Evolutionary conservation across 2,329 filamentous ascomycete species (phyloP), one percentile per base, ranked within the genome.

Genomic region (Penicillium sp.): DNA sequence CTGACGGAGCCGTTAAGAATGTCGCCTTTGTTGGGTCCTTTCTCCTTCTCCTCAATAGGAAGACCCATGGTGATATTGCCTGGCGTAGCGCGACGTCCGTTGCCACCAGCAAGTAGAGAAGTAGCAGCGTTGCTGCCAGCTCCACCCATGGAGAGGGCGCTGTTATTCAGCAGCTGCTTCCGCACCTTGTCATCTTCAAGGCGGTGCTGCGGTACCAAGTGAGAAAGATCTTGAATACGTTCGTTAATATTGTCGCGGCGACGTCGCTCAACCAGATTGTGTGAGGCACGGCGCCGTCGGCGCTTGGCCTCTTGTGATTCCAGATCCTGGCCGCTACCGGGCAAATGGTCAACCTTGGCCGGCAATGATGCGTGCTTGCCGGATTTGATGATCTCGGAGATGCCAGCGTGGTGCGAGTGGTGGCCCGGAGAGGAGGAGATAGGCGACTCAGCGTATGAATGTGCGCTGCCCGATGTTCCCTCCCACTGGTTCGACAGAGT

Each of bases 211-310:
- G 93, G 93, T 2, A 98, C 91, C 14, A 98, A 80, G 60, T 89
- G 88, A 63, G 91, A 95, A 6, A 98, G 79, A 64, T 98, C 93
- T 63, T 97, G 91, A 53, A 98, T 98, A 35, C 93, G 84, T 70
- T 98, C 93, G 59, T 98, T 98, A 76, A 98, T 98, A 66, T 97
- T 97, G 73, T 97, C 93, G 52, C 93, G 83, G 51, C 93, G 85
- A 42, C 93, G 85, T 46, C 93, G 88, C 73, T 98, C 93, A 9
- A 98, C 93, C 31, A 95, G 77, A 65, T 98, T 97, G 73, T 98
- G 93, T 1, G 91, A 97, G 63, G 96, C 93, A 31, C 93, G 81
- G 49, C 93, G 83, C 50, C 90, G 81, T 67, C 91, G 88, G 59
- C 89, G 82, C 79, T 97, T 97, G 61, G 90, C 89, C 67, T 97